Conservation (phyloP, 306 rosid species). For the Cucurbita pepo region DNA sequence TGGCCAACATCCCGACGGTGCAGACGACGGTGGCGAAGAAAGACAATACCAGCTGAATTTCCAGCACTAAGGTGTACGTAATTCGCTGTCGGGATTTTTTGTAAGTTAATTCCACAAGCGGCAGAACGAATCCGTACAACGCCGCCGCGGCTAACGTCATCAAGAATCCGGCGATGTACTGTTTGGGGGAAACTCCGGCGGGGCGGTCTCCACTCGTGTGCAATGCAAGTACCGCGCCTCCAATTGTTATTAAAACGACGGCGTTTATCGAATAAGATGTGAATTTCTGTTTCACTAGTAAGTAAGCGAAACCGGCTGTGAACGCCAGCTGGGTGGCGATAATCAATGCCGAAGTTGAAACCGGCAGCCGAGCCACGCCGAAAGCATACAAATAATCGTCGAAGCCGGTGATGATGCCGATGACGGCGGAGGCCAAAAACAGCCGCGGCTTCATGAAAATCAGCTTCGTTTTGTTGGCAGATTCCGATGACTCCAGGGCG, state of each 20-base stretch:
- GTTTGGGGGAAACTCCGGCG: slow-evolving; percentile 29
- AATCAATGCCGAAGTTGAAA: slow-evolving; percentile 50
- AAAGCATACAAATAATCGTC: slow-evolving; percentile 52
- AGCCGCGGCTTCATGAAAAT: slow-evolving; percentile 27
- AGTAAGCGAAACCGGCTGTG: slow-evolving; percentile 43
- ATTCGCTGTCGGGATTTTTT: slow-evolving; percentile 33
- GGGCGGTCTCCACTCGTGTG: slow-evolving; percentile 53
- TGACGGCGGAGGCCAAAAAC: slow-evolving; percentile 18
- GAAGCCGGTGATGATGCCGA: slow-evolving; percentile 47
- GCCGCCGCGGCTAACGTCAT: slow-evolving; percentile 57
- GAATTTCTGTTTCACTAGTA: slow-evolving; percentile 47
- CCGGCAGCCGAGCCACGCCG: slow-evolving; percentile 47
- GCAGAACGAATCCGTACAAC: slow-evolving; percentile 63
- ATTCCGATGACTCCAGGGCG: neutral
- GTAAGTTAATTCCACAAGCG: slow-evolving; percentile 54
- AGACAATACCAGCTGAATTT: slow-evolving; percentile 58
- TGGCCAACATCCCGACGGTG: slow-evolving; percentile 51
- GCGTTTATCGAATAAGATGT: slow-evolving; percentile 45
- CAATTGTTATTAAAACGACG: slow-evolving; percentile 41
- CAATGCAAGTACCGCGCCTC: slow-evolving; percentile 51
- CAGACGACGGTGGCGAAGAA: slow-evolving; percentile 56
- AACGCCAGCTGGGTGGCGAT: slow-evolving; percentile 53
- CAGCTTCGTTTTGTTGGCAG: neutral
- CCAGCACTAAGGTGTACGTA: slow-evolving; percentile 55
- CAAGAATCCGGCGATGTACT: slow-evolving; percentile 43